Percentiles rank a stretch among this genome's conserved stretches.
Conservation (phyloP, 2,329 filamentous ascomycete genomes). For the Ophiostoma fasciatum region DNA sequence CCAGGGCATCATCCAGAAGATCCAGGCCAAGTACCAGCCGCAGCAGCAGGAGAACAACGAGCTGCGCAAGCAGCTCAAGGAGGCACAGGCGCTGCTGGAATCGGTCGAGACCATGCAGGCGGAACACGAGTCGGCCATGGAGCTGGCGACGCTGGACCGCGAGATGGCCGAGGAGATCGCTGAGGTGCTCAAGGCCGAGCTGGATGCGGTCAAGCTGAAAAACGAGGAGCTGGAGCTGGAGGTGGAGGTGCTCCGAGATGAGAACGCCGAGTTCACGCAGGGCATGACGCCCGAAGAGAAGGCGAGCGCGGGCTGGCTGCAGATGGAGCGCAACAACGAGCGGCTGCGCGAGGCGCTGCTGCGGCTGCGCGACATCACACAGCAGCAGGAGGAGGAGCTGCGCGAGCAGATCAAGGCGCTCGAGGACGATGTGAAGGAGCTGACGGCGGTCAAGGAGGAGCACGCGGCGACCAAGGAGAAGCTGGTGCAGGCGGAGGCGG, state of each 20-base stretch:
- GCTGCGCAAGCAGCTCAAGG: slow-evolving; percentile 62
- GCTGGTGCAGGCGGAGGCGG: slow-evolving; percentile 54
- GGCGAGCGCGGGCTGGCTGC: slow-evolving; percentile 74
- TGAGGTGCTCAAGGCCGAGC: slow-evolving; percentile 66
- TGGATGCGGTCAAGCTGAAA: slow-evolving; percentile 61
- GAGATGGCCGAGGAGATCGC: slow-evolving; percentile 94
- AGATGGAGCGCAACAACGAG: slow-evolving; percentile 84
- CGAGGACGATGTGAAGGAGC: slow-evolving; percentile 59
- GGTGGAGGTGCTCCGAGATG: slow-evolving; percentile 70
- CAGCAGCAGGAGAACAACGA: slow-evolving; percentile 68
- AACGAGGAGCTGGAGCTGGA: slow-evolving; percentile 78
- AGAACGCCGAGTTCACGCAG: slow-evolving; percentile 69
- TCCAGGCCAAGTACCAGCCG: slow-evolving; percentile 77
- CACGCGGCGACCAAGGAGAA: slow-evolving; percentile 58
- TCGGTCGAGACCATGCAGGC: slow-evolving; percentile 59
- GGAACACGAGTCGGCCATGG: slow-evolving; percentile 72
- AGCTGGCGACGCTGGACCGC: slow-evolving; percentile 76
- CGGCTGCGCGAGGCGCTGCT: slow-evolving; percentile 74
- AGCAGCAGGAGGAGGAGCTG: slow-evolving; percentile 70
- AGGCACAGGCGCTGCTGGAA: slow-evolving; percentile 54
- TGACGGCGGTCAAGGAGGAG: slow-evolving; percentile 50
- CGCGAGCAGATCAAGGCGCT: slow-evolving; percentile 58
- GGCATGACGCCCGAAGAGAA: slow-evolving; percentile 83
- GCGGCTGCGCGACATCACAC: slow-evolving; percentile 70
- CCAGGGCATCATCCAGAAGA: slow-evolving; percentile 73